Percentiles rank a stretch among this genome's conserved stretches.
Evolutionary conservation across 805 yeast species (phyloP).

Genomic region (Metschnikowia vanudenii): DNA sequence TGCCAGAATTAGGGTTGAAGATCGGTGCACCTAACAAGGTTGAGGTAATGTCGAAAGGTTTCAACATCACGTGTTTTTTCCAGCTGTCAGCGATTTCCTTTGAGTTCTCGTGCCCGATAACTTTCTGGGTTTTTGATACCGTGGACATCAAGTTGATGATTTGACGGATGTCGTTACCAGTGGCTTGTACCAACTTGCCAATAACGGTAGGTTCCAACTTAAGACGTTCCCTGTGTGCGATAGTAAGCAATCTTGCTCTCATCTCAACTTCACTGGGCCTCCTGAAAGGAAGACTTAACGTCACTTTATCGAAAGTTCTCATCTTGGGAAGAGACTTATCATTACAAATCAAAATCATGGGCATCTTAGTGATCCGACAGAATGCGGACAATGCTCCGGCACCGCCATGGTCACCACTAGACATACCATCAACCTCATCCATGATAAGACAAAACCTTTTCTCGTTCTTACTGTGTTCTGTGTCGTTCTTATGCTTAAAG

Average conservation of each 20-base stretch:
- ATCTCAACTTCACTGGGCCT: slow-evolving; percentile 84
- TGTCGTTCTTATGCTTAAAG: slow-evolving; percentile 45
- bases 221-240: slow-evolving; percentile 81
- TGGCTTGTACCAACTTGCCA: slow-evolving; percentile 79
- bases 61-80: slow-evolving; percentile 87
- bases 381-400: slow-evolving; percentile 90
- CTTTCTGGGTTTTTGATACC: slow-evolving; percentile 68
- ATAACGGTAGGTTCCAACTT: slow-evolving; percentile 77
- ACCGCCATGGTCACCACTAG: slow-evolving; percentile 98
- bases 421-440: slow-evolving; percentile 99
- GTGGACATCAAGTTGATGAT: slow-evolving; percentile 87
- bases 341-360: slow-evolving; percentile 90
- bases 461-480: slow-evolving; percentile 33
- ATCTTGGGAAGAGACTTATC: slow-evolving; percentile 90
- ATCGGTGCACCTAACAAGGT: slow-evolving; percentile 58
- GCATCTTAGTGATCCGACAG: slow-evolving; percentile 82
- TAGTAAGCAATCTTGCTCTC: slow-evolving; percentile 82
- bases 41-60: slow-evolving; percentile 87
- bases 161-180: slow-evolving; percentile 91
- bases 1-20: slow-evolving; percentile 51
- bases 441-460: slow-evolving; percentile 77
- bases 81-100: slow-evolving; percentile 63
- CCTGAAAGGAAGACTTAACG: slow-evolving; percentile 78
- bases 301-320: slow-evolving; percentile 89
- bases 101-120: slow-evolving; percentile 63